Evolutionary conservation across 768 basidiomycete species (phyloP), one percentile per base, ranked within the genome.

Genomic region (Suillus occidentalis): DNA sequence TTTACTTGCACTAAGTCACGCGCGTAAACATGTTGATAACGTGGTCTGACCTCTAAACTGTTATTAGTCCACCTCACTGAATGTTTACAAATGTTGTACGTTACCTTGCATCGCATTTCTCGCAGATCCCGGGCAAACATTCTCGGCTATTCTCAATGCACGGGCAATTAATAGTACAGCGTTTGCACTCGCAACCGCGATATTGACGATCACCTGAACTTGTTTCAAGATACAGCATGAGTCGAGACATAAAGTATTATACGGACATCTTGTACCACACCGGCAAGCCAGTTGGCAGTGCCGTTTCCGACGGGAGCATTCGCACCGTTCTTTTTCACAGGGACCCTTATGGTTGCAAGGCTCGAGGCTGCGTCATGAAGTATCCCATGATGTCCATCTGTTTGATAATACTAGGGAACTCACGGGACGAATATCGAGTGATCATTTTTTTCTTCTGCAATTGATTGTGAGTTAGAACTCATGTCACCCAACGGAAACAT

Each of bases 101-200:
- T 68, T 61, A 81, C 82, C 79, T 74, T 63, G 83, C 79, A 72
- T 81, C 73, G 66, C 85, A 87, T 1, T 55, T 68, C 0, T 67
- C 39, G 69, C 87, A 88, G 6, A 83, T 61, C 12, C 84, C 84
- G 20, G 86, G 86, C 65, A 84, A 79, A 66, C 87, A 88, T 70
- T 88, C 86, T 57, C 83, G 76, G 0, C 34, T 49, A 0, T 69
- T 31, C 7, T 43, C 59, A 1, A 40, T 60, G 72, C 87, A 88
- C 1, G 69, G 43, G 67, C 86, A 87, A 4, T 40, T 62, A 0
- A 6, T 7, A 12, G 28, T 36, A 47, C 71, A 72, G 64, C 72
- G 71, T 43, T 68, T 74, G 36, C 82, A 83, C 58, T 69, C 68
- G 67, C 84, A 86, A 1, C 84, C 83, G 61, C 72, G 76, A 70